Conservation (phyloP, 148 eudicot species). For the Fagopyrum tataricum region DNA sequence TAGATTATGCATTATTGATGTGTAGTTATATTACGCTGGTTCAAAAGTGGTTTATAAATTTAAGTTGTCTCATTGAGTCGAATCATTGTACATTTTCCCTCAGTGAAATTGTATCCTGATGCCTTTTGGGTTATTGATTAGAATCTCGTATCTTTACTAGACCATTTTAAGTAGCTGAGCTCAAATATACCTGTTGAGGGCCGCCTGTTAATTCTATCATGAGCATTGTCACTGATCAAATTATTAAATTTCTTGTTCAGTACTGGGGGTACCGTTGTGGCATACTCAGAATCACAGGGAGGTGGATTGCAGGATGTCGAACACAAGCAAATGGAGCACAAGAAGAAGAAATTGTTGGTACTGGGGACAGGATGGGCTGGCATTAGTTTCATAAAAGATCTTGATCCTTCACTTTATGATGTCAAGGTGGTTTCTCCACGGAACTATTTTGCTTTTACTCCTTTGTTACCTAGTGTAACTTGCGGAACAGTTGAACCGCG, state of each 20-base stretch:
- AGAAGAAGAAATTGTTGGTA: slow-evolving; percentile 59
- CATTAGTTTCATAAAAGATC: slow-evolving; percentile 61
- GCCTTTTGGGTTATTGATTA: neutral
- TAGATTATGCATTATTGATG: neutral
- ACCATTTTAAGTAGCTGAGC: neutral
- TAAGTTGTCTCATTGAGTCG: neutral
- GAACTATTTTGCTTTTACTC: slow-evolving; percentile 88
- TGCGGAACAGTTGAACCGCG: slow-evolving; percentile 85
- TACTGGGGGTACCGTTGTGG: slow-evolving; percentile 59
- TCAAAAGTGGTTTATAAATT: neutral
- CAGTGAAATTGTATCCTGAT: neutral
- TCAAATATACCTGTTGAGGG: neutral
- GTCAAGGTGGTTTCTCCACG: slow-evolving; percentile 86
- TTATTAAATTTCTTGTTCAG: slow-evolving; percentile 25
- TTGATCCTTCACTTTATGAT: slow-evolving; percentile 63
- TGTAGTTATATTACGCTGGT: neutral
- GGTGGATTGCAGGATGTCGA: slow-evolving; percentile 19
- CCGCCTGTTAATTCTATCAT: neutral
- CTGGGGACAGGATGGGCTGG: slow-evolving; percentile 96
- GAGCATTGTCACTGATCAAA: neutral
- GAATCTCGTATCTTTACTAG: neutral
- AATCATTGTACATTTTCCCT: neutral
- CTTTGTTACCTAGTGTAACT: slow-evolving; percentile 85
- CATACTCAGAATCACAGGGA: slow-evolving; percentile 52
- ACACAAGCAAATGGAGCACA: slow-evolving; percentile 22